A percentile compares a stretch with the other conserved stretches of the same genome.
phyloP scores from a whole-genome alignment of 2,329 filamentous ascomycete species.

The Alternaria dauci region DNA sequence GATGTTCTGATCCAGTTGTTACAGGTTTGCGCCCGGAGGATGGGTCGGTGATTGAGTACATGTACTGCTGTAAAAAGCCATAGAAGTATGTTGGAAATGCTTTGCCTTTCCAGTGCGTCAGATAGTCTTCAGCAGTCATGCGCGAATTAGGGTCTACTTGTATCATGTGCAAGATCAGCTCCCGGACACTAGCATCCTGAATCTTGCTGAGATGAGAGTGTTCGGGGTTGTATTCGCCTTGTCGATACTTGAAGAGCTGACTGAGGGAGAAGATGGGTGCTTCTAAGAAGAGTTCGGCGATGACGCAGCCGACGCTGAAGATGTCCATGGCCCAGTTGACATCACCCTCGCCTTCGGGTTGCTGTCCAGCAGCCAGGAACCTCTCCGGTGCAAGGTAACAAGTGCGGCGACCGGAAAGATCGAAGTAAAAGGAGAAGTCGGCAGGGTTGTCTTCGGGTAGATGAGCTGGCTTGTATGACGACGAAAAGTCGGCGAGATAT shows the following conservation, averaged over 20 bases:
- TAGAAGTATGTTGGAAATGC: slow-evolving; percentile 98
- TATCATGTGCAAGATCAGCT: slow-evolving; percentile 95
- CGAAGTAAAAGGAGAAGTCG: slow-evolving; percentile 98
- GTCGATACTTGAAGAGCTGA: slow-evolving; percentile 92
- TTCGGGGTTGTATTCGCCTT: slow-evolving; percentile 89
- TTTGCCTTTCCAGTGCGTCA: slow-evolving; percentile 89
- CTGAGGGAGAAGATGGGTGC: slow-evolving; percentile 97
- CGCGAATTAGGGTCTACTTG: slow-evolving; percentile 90
- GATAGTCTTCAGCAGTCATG: slow-evolving; percentile 91
- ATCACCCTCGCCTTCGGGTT: slow-evolving; percentile 68
- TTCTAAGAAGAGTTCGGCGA: slow-evolving; percentile 95
- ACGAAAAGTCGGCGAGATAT: slow-evolving; percentile 96
- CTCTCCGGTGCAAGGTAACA: slow-evolving; percentile 96
- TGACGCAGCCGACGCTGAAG: slow-evolving; percentile 95
- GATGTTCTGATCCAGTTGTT: slow-evolving; percentile 72
- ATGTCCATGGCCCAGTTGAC: slow-evolving; percentile 97
- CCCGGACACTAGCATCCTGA: slow-evolving; percentile 83
- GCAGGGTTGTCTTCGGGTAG: slow-evolving; percentile 96
- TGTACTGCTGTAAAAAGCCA: slow-evolving; percentile 96
- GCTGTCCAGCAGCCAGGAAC: slow-evolving; percentile 77
- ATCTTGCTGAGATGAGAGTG: slow-evolving; percentile 84
- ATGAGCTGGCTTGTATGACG: slow-evolving; percentile 91
- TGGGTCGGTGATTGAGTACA: slow-evolving; percentile 93
- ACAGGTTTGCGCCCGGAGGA: slow-evolving; percentile 78
- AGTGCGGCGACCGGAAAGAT: slow-evolving; percentile 87